Evolutionary conservation across 768 basidiomycete genomes (phyloP), one percentile per base, ranked within the genome.

Genomic region (Hemileccinum impolitum): DNA sequence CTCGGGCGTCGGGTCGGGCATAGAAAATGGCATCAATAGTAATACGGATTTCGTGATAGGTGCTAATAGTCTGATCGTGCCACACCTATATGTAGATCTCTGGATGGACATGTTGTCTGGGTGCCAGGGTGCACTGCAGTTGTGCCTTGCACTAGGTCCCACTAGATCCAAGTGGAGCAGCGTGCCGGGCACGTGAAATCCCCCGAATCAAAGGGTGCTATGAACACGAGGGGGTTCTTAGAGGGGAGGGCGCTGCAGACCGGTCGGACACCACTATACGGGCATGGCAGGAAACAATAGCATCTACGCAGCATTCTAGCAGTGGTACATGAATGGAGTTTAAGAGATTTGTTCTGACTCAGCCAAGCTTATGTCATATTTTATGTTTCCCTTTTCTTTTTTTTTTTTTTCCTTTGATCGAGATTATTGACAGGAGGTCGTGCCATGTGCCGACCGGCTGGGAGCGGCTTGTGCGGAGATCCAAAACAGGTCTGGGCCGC

Each of bases 401-500:
- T 44, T 39, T 18, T 47, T 21, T 50, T 44, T 39, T 46, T 45
- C 43, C 36, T 26, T 6, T 38, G 48, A 58, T 55, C 59, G 60
- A 56, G 57, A 43, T 30, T 28, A 53, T 58, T 54, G 55, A 61
- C 50, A 60, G 56, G 52, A 42, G 51, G 37, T 26, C 30, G 3
- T 13, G 31, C 39, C 47, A 39, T 47, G 34, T 45, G 56, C 49
- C 51, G 55, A 50, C 47, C 19, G 35, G 55, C 54, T 58, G 59
- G 54, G 53, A 57, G 55, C 58, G 56, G 67, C 56, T 57, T 39
- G 45, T 66, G 65, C 68, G 68, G 68, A 68, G 68, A 63, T 63
- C 53, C 35, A 64, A 62, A 68, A 54, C 45, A 1, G 67, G 61
- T 69, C 66, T 67, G 64, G 66, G 57, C 67, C 56, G 64, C 63